Conservation (phyloP, 2,329 filamentous ascomycete species). For the Nemania sp. region DNA sequence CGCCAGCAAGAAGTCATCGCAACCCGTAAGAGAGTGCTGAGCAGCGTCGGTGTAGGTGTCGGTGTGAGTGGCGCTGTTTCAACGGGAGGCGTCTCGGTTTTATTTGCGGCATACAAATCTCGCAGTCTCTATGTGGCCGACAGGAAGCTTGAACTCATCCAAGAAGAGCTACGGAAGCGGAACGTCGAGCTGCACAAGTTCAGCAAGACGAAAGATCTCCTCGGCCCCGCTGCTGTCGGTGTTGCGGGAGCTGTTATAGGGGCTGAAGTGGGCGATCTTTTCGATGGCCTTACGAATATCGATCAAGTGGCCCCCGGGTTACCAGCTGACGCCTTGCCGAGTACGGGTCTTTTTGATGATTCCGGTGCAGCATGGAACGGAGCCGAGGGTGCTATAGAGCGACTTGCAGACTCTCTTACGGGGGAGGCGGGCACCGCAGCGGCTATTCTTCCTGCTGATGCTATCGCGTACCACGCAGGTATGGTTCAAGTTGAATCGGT, state of each 20-base stretch:
- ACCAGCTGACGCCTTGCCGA: not conserved
- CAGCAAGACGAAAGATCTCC: conserved; percentile 1
- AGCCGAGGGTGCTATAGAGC: not conserved
- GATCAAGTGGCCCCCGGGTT: conserved; percentile 1
- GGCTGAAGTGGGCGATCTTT: not conserved
- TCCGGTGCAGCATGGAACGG: not conserved
- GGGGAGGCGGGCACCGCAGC: not conserved
- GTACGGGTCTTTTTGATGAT: conserved; percentile 1
- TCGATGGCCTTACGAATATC: conserved; percentile 6
- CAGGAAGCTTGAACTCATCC: conserved; percentile 5
- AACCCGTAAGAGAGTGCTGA: not conserved
- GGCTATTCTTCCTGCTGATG: not conserved
- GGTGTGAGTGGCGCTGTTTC: not conserved
- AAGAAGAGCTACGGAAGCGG: conserved; percentile 1
- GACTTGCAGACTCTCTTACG: not conserved
- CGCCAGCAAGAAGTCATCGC: conserved; percentile 1
- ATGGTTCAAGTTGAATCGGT: not conserved
- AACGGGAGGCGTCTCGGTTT: conserved; percentile 1
- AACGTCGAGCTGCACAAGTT: conserved; percentile 7
- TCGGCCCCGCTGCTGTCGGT: not conserved
- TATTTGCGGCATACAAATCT: conserved; percentile 5
- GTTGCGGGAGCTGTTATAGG: not conserved
- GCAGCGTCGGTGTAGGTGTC: not conserved
- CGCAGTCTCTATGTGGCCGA: conserved; percentile 2
- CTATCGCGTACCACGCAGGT: not conserved